Percentiles rank a stretch among this genome's conserved stretches.
These are phyloP conservation scores for Cryptococcus amylolentus DNA, from an alignment of 1,284 basidiomycete species.

Conservation along the genomic window DNA sequence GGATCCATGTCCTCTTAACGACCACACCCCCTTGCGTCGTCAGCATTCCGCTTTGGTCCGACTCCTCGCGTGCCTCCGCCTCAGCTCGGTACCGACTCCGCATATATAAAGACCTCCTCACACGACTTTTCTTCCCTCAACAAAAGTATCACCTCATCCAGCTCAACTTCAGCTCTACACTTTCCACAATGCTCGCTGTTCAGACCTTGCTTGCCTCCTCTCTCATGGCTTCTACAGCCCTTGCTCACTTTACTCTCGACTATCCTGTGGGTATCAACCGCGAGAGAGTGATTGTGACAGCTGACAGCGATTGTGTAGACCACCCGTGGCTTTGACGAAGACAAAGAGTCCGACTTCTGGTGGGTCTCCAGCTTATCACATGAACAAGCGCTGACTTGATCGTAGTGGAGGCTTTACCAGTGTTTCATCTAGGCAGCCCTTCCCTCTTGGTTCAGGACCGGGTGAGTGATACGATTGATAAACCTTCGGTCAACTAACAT, in stretches of 20 bases:
- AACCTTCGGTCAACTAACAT: constrained; percentile 14
- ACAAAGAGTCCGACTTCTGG: constrained; percentile 53
- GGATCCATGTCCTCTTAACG: too few relatives aligned
- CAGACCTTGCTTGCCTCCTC: constrained; percentile 35
- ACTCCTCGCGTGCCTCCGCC: too few relatives aligned
- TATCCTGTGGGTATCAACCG: constrained; percentile 52
- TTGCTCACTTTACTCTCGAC: constrained; percentile 67
- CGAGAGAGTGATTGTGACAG: not conserved
- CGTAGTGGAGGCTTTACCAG: constrained; percentile 48
- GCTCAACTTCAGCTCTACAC: not conserved
- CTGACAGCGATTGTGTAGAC: not conserved
- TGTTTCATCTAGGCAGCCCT: constrained; percentile 57
- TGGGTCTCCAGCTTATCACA: not conserved
- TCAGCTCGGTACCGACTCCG: too few relatives aligned
- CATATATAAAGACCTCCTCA: too few relatives aligned
- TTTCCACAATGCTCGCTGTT: constrained; percentile 10
- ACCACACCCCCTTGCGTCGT: too few relatives aligned
- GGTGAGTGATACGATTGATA: constrained; percentile 44
- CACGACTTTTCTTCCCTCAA: too few relatives aligned
- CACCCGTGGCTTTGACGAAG: constrained; percentile 59
- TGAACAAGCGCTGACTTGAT: not conserved
- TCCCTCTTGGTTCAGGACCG: constrained; percentile 60
- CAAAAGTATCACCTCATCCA: too few relatives aligned
- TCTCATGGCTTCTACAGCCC: constrained; percentile 50
- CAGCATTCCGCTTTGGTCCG: too few relatives aligned